Evolutionary conservation across 805 yeast genomes (phyloP).

Genomic region (Kodamaea hsintzibuensis): DNA sequence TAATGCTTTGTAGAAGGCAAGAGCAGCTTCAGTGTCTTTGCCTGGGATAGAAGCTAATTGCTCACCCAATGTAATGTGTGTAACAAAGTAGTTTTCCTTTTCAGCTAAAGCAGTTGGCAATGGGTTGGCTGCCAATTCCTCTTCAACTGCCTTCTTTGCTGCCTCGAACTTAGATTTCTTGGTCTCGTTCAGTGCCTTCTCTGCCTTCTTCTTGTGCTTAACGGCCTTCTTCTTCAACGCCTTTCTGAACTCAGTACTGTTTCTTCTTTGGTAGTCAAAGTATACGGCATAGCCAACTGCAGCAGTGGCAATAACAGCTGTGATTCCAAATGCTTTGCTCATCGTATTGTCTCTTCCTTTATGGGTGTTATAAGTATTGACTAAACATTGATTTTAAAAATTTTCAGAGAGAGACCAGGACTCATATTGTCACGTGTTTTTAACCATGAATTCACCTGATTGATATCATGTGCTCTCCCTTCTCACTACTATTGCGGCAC

Average conservation of each 20-base stretch:
- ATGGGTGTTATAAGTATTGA: background rate
- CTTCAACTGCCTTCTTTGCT: slow-evolving; percentile 60
- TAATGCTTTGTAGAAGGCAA: slow-evolving; percentile 90
- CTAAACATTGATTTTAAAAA: slow-evolving; percentile 2
- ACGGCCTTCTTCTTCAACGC: slow-evolving; percentile 63
- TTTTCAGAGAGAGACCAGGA: slow-evolving; percentile 4
- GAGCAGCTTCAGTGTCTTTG: slow-evolving; percentile 78
- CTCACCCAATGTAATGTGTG: slow-evolving; percentile 84
- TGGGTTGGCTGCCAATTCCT: slow-evolving; percentile 70
- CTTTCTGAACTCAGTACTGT: slow-evolving; percentile 78
- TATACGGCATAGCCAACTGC: slow-evolving; percentile 75
- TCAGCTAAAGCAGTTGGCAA: slow-evolving; percentile 67
- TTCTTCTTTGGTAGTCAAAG: slow-evolving; percentile 92
- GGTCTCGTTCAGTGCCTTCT: slow-evolving; percentile 53
- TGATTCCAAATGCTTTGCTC: slow-evolving; percentile 33
- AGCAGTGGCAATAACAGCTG: slow-evolving; percentile 53
- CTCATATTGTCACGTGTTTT: background rate
- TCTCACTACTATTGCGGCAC: background rate
- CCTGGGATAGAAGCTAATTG: slow-evolving; percentile 67
- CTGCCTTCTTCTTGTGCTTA: slow-evolving; percentile 58
- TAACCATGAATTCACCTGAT: background rate
- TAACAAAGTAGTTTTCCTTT: slow-evolving; percentile 78
- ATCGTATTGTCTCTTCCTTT: slow-evolving; percentile 14
- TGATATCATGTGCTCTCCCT: background rate
- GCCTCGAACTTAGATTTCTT: slow-evolving; percentile 60